Evolutionary conservation across 257 asterid species (phyloP), one percentile per base, ranked within the genome.

Genomic region (Linderniella brevidens): DNA sequence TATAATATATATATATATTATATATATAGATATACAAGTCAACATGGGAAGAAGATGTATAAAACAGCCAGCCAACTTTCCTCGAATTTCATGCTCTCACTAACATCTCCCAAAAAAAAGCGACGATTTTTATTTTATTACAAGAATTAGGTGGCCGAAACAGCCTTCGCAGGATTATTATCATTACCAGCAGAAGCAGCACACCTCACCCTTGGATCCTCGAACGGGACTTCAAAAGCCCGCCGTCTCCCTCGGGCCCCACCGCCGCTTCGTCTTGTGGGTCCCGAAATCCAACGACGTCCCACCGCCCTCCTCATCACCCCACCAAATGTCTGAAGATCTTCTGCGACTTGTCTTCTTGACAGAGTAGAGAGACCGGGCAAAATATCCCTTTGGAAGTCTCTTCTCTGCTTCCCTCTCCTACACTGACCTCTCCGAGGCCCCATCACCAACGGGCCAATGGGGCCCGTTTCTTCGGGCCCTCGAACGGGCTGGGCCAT

Each of bases 401-500:
- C 99, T 69, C 80, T 74, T 46, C 87, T 53, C 19, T 68, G 94
- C 60, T 92, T 78, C 62, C 94, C 96, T 63, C 99, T 77, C 74
- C 94, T 78, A 0, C 82, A 32, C 41, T 72, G 83, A 36, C 98
- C 93, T 65, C 87, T 85, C 40, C 94, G 67, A 17, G 84, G 64
- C 12, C 11, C 69, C 79, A 13, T 48, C 45, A 11, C 72, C 84
- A 46, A 72, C 83, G 4, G 4, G 32, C 32, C 32, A 6, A 6
- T 3, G 4, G 32, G 32, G 32, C 32, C 32, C 32, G 32, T 25
- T 37, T 35, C 17, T 53, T 58, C 37, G 40, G 66, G 53, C 48
- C 37, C 53, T 83, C 82, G 8, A 75, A 70, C 16, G 75, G 52
- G 46, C 66, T 68, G 3, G 88, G 46, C 46, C n/a, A 14, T 14